These are phyloP conservation scores for Paraconiothyrium brasiliense DNA, from an alignment of 2,329 filamentous ascomycete species.

Conservation along the genomic window DNA sequence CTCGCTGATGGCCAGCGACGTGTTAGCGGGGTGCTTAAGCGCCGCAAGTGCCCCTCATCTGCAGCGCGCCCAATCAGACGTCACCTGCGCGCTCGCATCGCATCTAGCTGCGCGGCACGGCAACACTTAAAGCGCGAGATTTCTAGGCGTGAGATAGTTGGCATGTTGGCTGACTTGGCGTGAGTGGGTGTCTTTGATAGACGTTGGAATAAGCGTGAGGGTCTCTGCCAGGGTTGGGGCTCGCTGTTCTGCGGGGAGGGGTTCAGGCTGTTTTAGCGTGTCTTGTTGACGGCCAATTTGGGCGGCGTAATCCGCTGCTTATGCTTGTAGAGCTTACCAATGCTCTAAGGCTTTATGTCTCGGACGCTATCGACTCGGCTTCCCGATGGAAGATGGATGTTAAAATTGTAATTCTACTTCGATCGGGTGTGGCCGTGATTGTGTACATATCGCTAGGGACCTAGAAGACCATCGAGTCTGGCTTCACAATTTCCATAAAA, in stretches of 20 bases:
- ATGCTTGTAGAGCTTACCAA: not conserved
- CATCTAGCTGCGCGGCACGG: constrained; percentile 3
- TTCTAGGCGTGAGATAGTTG: not conserved
- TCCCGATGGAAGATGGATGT: not conserved
- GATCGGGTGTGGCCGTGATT: not conserved
- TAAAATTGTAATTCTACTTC: no score
- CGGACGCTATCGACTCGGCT: not conserved
- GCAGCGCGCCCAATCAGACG: constrained; percentile 3
- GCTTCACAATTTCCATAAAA: not conserved
- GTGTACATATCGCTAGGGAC: not conserved
- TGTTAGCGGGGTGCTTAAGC: constrained; percentile 12
- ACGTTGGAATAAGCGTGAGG: not conserved
- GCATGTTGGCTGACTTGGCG: not conserved
- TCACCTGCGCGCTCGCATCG: not conserved
- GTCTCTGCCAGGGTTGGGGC: not conserved
- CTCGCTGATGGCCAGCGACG: constrained; percentile 3
- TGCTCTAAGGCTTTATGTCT: not conserved
- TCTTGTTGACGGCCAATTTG: not conserved
- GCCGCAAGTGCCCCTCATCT: constrained; percentile 8
- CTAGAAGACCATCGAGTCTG: not conserved
- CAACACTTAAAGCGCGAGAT: not conserved
- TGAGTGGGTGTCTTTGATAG: not conserved
- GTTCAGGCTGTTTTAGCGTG: not conserved
- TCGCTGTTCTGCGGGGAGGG: not conserved
- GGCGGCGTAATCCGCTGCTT: not conserved